Base-by-base conservation (phyloP, 495 filamentous ascomycete species). In the Hyaloscypha finlandica region DNA sequence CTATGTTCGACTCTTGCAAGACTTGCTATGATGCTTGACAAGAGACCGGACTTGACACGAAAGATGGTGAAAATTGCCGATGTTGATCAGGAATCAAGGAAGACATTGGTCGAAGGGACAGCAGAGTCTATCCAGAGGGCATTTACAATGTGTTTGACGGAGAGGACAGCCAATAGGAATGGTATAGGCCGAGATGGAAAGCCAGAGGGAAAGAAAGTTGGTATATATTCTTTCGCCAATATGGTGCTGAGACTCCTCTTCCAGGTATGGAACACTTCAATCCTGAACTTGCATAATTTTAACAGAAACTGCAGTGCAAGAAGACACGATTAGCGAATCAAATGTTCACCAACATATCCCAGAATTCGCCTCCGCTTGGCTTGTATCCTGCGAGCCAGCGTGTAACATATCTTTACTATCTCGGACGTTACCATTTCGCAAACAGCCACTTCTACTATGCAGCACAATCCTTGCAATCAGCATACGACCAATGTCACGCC, bases 371-470 rank as follows among this genome's bases (percentile, higher is more conserved):
- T 6, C 91, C 91, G 0, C 81, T 96, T 19, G 80, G 81, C 4
- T 80, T 89, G 52, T 97, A 93, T 74, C 92, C 94, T 19, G 92
- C 92, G n/a, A 85, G 92, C 11, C 92, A 97, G 65, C 86, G 92
- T 51, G 91, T 96, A 32, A 93, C 94, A 25, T 98, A 93, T 74
- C 87, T 97, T 6, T 97, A 97, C 78, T 97, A 97, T 73, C 90
- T 97, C 20, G 94, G 94, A 33, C 90, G 93, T 48, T 97, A 94
- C 73, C 84, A 90, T 66, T 93, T 97, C 73, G 86, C 88, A 63
- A 92, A 91, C 67, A 89, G 84, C 53, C 88, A 96, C 70, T 97
- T 91, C 77, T 87, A 85, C 69, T 84, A 86, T 16, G 91, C 94
- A 0, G 86, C 88, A 61, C 80, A 85, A 31, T 91, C 87, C 51